phyloP scores from a whole-genome alignment of 2,329 filamentous ascomycete species.

The Penicillium oxalicum region DNA sequence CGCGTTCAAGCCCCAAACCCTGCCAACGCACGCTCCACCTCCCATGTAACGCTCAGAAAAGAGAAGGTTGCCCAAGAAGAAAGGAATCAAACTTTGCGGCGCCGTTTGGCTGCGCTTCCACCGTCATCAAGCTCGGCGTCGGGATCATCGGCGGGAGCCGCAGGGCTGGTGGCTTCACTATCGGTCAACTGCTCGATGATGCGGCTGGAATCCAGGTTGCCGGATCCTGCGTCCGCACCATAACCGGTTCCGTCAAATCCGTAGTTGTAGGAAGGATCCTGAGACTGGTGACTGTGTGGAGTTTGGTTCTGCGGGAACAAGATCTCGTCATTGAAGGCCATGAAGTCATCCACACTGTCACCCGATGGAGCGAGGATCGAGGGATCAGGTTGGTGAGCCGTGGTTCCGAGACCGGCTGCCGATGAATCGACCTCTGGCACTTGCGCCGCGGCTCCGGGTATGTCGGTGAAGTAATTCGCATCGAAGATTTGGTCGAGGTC shows the following conservation, averaged over 20 bases:
- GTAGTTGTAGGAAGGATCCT: conserved; percentile 27
- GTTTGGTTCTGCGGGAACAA: conserved; percentile 21
- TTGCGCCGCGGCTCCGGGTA: conserved; percentile 23
- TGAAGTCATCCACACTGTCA: conserved; percentile 36
- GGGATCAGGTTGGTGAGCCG: conserved; percentile 14
- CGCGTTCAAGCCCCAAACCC: too few relatives aligned
- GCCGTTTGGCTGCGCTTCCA: conserved; percentile 27
- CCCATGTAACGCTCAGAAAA: too few relatives aligned
- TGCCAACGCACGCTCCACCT: too few relatives aligned
- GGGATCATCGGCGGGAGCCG: conserved; percentile 28
- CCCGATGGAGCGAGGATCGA: conserved; percentile 16
- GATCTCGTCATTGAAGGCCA: conserved; percentile 36
- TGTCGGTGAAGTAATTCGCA: conserved; percentile 49
- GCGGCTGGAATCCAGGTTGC: conserved; percentile 25
- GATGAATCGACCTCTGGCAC: conserved; percentile 20
- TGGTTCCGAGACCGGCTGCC: conserved; percentile 11
- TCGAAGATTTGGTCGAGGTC: conserved; percentile 56
- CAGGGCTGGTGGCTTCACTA: conserved; percentile 41
- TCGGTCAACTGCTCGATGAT: conserved; percentile 42
- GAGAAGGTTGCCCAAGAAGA: too few relatives aligned
- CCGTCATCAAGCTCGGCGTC: conserved; percentile 18
- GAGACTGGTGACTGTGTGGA: conserved; percentile 14
- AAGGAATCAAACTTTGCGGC: conserved; percentile 26
- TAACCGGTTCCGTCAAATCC: conserved; percentile 28
- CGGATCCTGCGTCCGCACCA: conserved; percentile 15